These are phyloP conservation scores for Backusella circina DNA, from an alignment of 192 early-diverging fungal genomes.

Conservation along the genomic window DNA sequence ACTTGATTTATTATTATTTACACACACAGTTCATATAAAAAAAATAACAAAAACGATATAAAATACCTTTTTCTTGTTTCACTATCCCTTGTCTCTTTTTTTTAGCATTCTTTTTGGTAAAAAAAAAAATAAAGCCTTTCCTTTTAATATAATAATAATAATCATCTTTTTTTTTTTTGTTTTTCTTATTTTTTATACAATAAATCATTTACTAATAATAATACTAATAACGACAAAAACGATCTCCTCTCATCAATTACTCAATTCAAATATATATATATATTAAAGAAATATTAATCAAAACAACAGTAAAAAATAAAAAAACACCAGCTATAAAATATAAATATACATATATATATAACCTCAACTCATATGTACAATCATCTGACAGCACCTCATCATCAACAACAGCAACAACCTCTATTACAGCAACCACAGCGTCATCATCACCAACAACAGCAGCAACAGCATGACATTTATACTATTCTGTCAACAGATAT, in stretches of 20 bases:
- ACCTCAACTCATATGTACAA: neutral
- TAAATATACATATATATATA: neutral
- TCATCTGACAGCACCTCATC: neutral
- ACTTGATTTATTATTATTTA: conserved; percentile 7
- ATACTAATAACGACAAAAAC: neutral
- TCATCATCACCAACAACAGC: neutral
- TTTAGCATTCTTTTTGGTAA: neutral
- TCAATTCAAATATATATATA: neutral
- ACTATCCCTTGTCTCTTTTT: neutral
- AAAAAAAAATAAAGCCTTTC: neutral
- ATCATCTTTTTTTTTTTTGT: neutral
- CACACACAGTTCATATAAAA: neutral
- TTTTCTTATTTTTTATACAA: neutral
- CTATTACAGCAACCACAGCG: neutral
- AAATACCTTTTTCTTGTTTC: neutral
- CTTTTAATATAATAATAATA: neutral
- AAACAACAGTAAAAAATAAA: neutral
- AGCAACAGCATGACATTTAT: neutral
- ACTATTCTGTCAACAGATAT: neutral
- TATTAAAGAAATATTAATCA: neutral
- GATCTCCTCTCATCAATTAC: neutral
- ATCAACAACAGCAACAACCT: neutral
- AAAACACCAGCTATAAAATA: too few relatives aligned
- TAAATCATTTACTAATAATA: neutral
- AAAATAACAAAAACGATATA: neutral